Base-by-base conservation (phyloP, 1,139 yeast species). In the Lodderomyces beijingensis region DNA sequence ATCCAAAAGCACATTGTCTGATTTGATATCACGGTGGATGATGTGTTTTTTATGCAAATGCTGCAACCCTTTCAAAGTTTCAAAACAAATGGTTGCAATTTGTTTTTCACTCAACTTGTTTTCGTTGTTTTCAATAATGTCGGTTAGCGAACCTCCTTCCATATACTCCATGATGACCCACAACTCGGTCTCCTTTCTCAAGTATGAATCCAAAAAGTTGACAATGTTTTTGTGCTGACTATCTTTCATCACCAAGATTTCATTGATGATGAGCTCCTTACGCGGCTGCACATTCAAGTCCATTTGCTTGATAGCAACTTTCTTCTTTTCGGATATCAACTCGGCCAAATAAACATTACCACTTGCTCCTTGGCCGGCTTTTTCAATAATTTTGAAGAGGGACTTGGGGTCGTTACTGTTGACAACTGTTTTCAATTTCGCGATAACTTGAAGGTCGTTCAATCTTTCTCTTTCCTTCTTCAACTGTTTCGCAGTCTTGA, bases 301-400 rank as follows among this genome's bases (percentile, higher is more conserved):
- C 91, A 91, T 91, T 62, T 91, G 97, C 57, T 91, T 91, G 44
- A 91, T 87, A 8, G 99, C 99, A 31, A 82, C 85, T 55, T 59
- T 77, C 40, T 46, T 57, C 16, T 46, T 46, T 30, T 53, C 53
- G 10, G 55, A 52, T 39, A 79, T 59, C 24, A 87, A 76, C 47
- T 79, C 77, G 0, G 97, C 98, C 35, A 91, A 72, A 51, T 86
- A 93, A 15, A 93, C 99, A 2, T 91, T 84, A 12, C 99, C 99
- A 41, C 91, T 79, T 1, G 98, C 99, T 49, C 99, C 99, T 62
- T 93, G 98, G n/a, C 99, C 99, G 3, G 96, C 95, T 53, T 88
- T 88, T 57, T 86, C 93, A 47, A 91, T 73, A 61, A 87, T 85
- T 51, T 82, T 84, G 62, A 87, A 93, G 38, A 79, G 71, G 21